These are phyloP conservation scores for Nemania sp. DNA, from an alignment of 2,329 filamentous ascomycete species.

Conservation along the genomic window DNA sequence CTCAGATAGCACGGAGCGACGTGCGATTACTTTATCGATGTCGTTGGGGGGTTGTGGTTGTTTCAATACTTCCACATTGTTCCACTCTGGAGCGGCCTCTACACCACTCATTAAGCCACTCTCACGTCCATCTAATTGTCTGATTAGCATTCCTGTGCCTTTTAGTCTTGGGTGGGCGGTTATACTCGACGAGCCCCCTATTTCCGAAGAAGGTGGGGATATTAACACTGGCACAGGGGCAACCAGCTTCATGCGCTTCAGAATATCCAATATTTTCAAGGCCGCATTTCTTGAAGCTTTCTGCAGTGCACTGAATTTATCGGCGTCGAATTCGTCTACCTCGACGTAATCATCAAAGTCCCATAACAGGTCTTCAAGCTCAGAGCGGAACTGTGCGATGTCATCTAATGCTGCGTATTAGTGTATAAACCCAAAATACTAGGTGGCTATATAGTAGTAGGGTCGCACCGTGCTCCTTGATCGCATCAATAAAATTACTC, in stretches of 20 bases:
- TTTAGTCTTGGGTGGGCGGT: constrained; percentile 40
- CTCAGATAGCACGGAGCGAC: constrained; percentile 44
- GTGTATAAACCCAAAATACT: constrained; percentile 17
- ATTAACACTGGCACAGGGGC: constrained; percentile 39
- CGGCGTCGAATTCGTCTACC: constrained; percentile 62
- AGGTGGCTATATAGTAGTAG: constrained; percentile 9
- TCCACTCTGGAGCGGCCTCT: constrained; percentile 44
- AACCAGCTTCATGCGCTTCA: constrained; percentile 67
- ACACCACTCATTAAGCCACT: constrained; percentile 43
- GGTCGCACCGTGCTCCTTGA: constrained; percentile 66
- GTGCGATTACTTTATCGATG: constrained; percentile 45
- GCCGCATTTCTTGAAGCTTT: constrained; percentile 62
- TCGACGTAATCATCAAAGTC: constrained; percentile 69
- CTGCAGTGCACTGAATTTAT: constrained; percentile 63
- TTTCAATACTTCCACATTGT: constrained; percentile 31
- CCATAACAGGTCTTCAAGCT: constrained; percentile 65
- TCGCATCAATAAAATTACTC: constrained; percentile 61
- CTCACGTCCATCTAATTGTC: constrained; percentile 45
- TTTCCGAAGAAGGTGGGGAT: constrained; percentile 39
- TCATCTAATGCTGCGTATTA: constrained; percentile 55
- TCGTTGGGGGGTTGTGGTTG: constrained; percentile 35
- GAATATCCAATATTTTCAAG: constrained; percentile 61
- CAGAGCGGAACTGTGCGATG: constrained; percentile 61
- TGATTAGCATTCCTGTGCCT: constrained; percentile 43
- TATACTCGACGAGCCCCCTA: constrained; percentile 43